Percentiles rank a stretch among this genome's conserved stretches.
phyloP scores from a whole-genome alignment of 2,329 filamentous ascomycete genomes.

The Davidsoniella neocaledoniae region DNA sequence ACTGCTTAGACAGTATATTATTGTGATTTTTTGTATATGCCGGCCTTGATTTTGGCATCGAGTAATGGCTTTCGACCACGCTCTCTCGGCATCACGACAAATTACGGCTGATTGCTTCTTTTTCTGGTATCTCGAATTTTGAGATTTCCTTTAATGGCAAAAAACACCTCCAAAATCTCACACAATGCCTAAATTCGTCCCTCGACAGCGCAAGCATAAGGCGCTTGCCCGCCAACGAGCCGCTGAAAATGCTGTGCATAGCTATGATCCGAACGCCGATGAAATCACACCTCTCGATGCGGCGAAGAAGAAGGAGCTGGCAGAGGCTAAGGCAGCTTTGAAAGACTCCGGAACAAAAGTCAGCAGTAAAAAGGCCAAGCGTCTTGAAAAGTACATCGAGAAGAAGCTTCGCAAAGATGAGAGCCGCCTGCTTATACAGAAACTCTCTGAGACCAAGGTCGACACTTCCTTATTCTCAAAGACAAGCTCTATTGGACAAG shows the following conservation, averaged over 20 bases:
- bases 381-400: constrained; percentile 57
- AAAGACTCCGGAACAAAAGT: constrained; percentile 41
- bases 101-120: no score
- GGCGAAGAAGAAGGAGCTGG: constrained; percentile 26
- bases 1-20: no score
- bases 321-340: constrained; percentile 37
- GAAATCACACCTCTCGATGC: constrained; percentile 24
- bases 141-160: not conserved
- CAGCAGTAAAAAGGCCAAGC: constrained; percentile 49
- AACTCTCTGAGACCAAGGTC: constrained; percentile 60
- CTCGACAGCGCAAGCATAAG: constrained; percentile 50
- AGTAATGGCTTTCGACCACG: no score
- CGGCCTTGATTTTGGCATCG: no score
- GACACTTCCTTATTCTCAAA: constrained; percentile 72
- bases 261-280: constrained; percentile 20
- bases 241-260: constrained; percentile 24
- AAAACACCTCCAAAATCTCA: not conserved
- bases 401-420: constrained; percentile 92
- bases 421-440: constrained; percentile 66
- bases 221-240: constrained; percentile 46
- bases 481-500: constrained; percentile 58
- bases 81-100: no score
- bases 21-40: no score
- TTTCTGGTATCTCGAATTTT: no score
- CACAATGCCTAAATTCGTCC: constrained; percentile 31